Base-by-base conservation (phyloP, 2,329 filamentous ascomycete genomes). In the Tolypocladium guangdongense region DNA sequence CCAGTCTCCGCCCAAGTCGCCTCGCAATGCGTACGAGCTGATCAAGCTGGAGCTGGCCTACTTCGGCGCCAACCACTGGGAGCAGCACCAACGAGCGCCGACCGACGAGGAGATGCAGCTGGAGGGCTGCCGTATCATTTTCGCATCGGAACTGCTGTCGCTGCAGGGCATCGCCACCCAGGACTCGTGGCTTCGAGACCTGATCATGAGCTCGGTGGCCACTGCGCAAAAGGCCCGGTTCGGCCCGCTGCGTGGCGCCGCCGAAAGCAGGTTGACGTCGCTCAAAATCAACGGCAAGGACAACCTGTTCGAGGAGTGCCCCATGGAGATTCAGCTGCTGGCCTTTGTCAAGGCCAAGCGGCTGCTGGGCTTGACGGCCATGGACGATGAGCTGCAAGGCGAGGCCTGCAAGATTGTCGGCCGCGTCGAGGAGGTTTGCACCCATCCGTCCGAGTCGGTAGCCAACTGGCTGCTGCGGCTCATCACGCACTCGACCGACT, bases 81-180 rank as follows among this genome's bases (percentile, higher is more conserved):
- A 78, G 22, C 66, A 73, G 37, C 68, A 68, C 18, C 71, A 71
- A 37, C 60, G 58, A 24, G 43, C 64, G 2, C 75, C 75, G 2
- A 75, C 71, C 6, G 80, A 84, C 54, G 70, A 74, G 14, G 76
- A 82, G 50, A 65, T 84, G 52, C 75, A 78, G 55, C 62, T 74
- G n/a, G 79, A 83, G 63, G 80, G 79, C n/a, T 81, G 78, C 49
- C 74, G 76, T 54, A 76, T 84, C 56, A 72, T 84, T 57, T 78
- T 77, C 56, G 78, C 75, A 7, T 71, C 77, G 22, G 80, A 83
- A 59, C 66, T 74, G 50, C 61, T 72, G 45, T 76, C 73, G 3
- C 64, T 68, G 18, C 69, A 69, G 24, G 67, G 66, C 1, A 67
- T 69, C 41, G 68, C 66, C 1, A 67, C 68, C 4, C 68, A 70